A percentile compares a stretch with the other conserved stretches of the same genome.
These are phyloP conservation scores for Rhodotorula sp. DNA, from an alignment of 1,284 basidiomycete genomes.

Conservation along the genomic window DNA sequence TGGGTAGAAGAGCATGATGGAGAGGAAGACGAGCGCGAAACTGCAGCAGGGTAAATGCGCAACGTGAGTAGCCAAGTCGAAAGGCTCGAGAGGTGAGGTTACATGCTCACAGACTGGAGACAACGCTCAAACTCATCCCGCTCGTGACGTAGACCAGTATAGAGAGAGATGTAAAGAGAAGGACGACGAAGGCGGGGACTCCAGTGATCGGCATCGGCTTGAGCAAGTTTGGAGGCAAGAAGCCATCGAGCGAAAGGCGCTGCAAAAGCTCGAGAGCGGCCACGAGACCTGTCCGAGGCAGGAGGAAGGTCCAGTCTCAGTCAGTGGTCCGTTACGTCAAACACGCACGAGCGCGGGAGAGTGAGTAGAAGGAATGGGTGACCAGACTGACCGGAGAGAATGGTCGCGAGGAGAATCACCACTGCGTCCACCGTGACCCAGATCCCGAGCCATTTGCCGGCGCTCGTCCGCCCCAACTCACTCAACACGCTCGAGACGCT, in stretches of 20 bases:
- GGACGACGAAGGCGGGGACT: constrained; percentile 59
- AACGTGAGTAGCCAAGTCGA: no score
- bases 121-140: constrained; percentile 56
- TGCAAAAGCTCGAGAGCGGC: constrained; percentile 11
- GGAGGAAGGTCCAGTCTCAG: background rate
- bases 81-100: background rate
- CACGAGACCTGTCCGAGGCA: background rate
- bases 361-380: constrained; percentile 1
- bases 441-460: constrained; percentile 61
- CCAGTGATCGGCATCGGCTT: constrained; percentile 56
- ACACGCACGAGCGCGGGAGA: no score
- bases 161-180: constrained; percentile 58
- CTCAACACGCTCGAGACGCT: constrained; percentile 57
- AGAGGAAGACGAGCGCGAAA: constrained; percentile 58
- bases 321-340: background rate
- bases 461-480: constrained; percentile 60
- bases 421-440: constrained; percentile 65
- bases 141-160: constrained; percentile 62
- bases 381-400: constrained; percentile 61
- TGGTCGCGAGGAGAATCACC: constrained; percentile 65
- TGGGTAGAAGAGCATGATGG: constrained; percentile 65
- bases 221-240: constrained; percentile 61
- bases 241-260: constrained; percentile 52
- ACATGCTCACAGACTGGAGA: constrained; percentile 52
- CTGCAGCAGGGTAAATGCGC: background rate